Base-by-base conservation (phyloP, 331 rosid species). In the Malus hybrid region DNA sequence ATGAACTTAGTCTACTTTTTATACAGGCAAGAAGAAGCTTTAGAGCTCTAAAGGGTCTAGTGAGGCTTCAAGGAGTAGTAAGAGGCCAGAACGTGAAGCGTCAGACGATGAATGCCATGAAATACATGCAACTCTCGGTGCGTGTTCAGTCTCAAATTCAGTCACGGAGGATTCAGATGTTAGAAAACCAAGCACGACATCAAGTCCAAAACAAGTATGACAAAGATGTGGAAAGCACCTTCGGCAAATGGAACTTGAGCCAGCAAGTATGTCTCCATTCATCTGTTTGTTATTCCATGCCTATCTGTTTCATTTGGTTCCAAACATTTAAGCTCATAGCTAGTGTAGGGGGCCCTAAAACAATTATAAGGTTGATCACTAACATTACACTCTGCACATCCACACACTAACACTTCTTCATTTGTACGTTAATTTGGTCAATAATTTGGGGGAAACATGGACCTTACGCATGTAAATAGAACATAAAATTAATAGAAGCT, bases 141-240 rank as follows among this genome's bases (percentile, higher is more conserved):
- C 89, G 99, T 48, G 96, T 95, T 75, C 99, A 95, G 77, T 92
- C 97, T 22, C 97, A 90, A 83, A 89, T 95, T 78, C 99, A 95
- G 75, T 86, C 99, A 10, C 84, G 97, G 69, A 83, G 99, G 87
- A 88, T 94, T 78, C 97, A 92, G 84, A 88, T 94, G 97, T 73
- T 90, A 42, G 97, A 90, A 76, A 94, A 73, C 82, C 97, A 91
- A 81, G 89, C 93, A 59, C 88, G 92, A 62, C 91, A 81, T 76
- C 94, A 91, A 79, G 88, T 87, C 18, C 93, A 83, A 70, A 73
- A 80, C 89, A 89, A 78, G 86, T 84, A 88, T 76, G 96, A 91
- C 39, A 89, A 88, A 67, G 94, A 87, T 12, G 78, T 79, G 34
- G 94, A 87, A 20, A 87, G 87, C 76, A 82, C 78, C 84, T 85